These are phyloP conservation scores for Uronychia binucleata DNA, from an alignment of 73 alveolate genomes.

Conservation along the genomic window DNA sequence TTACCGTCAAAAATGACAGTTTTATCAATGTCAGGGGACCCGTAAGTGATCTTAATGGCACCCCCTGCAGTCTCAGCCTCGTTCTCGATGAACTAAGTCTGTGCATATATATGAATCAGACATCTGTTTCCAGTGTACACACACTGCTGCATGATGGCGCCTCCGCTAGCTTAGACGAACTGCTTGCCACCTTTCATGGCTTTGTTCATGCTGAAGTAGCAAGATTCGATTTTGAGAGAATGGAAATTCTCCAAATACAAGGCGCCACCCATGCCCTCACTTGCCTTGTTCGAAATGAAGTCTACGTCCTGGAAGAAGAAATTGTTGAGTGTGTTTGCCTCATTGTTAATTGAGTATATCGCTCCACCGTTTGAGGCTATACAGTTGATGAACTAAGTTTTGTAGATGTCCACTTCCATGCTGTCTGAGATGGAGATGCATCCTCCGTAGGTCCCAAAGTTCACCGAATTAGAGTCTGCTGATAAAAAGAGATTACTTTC, in stretches of 20 bases:
- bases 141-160: slow-evolving; percentile 6
- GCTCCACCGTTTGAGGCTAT: neutral
- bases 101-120: neutral
- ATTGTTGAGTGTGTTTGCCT: too few relatives aligned
- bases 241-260: neutral
- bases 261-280: neutral
- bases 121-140: neutral
- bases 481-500: too few relatives aligned
- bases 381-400: neutral
- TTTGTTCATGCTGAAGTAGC: neutral
- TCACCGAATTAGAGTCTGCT: too few relatives aligned
- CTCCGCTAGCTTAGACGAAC: neutral
- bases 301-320: too few relatives aligned
- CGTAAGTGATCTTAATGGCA: slow-evolving; percentile 3
- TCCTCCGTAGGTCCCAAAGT: neutral
- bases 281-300: neutral
- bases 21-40: neutral
- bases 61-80: slow-evolving; percentile 1
- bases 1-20: neutral
- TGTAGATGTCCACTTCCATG: neutral
- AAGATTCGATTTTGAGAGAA: neutral
- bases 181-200: neutral
- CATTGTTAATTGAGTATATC: too few relatives aligned
- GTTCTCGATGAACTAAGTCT: neutral
- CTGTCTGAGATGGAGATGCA: neutral